Conservation (phyloP, 2,329 filamentous ascomycete species). For the Ophiostoma perfectum region DNA sequence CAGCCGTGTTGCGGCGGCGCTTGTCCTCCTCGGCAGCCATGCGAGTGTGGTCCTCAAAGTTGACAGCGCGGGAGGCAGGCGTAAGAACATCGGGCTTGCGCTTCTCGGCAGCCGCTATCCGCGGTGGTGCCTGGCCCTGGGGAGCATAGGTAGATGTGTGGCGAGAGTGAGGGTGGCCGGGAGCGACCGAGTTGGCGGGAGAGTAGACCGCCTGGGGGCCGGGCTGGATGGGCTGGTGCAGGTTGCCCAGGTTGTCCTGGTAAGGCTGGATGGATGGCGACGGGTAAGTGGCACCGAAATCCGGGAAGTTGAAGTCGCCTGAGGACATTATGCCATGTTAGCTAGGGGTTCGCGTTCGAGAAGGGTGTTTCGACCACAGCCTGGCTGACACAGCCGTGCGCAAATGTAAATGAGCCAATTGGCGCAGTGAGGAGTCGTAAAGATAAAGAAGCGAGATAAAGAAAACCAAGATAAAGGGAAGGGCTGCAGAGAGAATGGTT, state of each 20-base stretch:
- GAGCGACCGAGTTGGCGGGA: slow-evolving; percentile 24
- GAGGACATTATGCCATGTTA: slow-evolving; percentile 46
- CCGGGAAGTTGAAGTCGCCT: slow-evolving; percentile 55
- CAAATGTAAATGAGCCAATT: slow-evolving; percentile 25
- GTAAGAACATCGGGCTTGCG: slow-evolving; percentile 42
- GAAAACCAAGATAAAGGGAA: neutral
- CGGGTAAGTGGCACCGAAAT: slow-evolving; percentile 49
- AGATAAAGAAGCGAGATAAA: neutral
- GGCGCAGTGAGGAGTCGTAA: neutral
- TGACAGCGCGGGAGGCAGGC: slow-evolving; percentile 42
- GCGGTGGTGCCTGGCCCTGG: slow-evolving; percentile 30
- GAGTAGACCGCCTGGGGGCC: slow-evolving; percentile 44
- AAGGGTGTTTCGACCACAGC: slow-evolving; percentile 17
- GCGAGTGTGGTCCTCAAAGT: slow-evolving; percentile 65
- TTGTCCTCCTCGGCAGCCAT: slow-evolving; percentile 82
- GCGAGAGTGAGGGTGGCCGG: slow-evolving; percentile 31
- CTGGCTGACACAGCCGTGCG: slow-evolving; percentile 20
- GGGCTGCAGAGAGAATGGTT: neutral
- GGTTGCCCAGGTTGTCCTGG: slow-evolving; percentile 39
- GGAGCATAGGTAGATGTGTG: slow-evolving; percentile 30
- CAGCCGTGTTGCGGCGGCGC: slow-evolving; percentile 80
- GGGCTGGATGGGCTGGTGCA: slow-evolving; percentile 48
- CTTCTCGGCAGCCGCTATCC: slow-evolving; percentile 37
- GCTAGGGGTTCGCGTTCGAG: slow-evolving; percentile 25
- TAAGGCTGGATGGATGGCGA: slow-evolving; percentile 45